phyloP scores from a whole-genome alignment of 2,329 filamentous ascomycete genomes.

The Paecilomyces variotii region DNA sequence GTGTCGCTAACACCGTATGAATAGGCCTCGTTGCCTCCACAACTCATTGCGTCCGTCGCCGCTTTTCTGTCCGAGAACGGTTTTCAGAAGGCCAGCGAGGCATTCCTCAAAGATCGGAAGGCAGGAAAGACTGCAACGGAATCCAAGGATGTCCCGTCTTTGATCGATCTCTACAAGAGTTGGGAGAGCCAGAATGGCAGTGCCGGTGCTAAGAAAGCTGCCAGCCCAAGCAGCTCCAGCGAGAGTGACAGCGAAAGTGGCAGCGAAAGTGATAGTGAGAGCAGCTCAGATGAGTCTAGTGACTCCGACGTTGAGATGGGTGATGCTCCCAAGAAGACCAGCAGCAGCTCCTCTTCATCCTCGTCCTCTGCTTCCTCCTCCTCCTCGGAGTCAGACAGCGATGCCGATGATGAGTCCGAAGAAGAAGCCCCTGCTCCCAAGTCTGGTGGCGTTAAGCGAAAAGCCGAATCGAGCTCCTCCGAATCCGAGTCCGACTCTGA shows the following conservation, averaged over 20 bases:
- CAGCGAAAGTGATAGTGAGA: conserved; percentile 19
- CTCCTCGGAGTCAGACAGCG: conserved; percentile 38
- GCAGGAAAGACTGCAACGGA: conserved; percentile 12
- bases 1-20: not conserved
- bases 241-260: conserved; percentile 11
- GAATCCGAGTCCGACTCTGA: conserved; percentile 33
- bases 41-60: conserved; percentile 60
- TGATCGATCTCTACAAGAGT: conserved; percentile 33
- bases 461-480: conserved; percentile 42
- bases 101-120: conserved; percentile 56
- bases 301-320: conserved; percentile 37
- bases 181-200: conserved; percentile 14
- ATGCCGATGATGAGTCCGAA: conserved; percentile 45
- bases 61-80: conserved; percentile 59
- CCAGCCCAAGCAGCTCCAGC: conserved; percentile 9
- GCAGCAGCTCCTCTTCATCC: conserved; percentile 10
- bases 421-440: conserved; percentile 35
- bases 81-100: conserved; percentile 53
- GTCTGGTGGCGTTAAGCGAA: conserved; percentile 48
- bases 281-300: conserved; percentile 28
- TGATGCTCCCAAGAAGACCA: conserved; percentile 28
- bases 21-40: conserved; percentile 42
- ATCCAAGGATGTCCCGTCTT: conserved; percentile 25
- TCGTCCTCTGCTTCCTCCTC: conserved; percentile 20
- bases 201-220: conserved; percentile 10